Conservation (phyloP, 202 grass and related monocot species). For the Schoenoplectus triqueter region DNA sequence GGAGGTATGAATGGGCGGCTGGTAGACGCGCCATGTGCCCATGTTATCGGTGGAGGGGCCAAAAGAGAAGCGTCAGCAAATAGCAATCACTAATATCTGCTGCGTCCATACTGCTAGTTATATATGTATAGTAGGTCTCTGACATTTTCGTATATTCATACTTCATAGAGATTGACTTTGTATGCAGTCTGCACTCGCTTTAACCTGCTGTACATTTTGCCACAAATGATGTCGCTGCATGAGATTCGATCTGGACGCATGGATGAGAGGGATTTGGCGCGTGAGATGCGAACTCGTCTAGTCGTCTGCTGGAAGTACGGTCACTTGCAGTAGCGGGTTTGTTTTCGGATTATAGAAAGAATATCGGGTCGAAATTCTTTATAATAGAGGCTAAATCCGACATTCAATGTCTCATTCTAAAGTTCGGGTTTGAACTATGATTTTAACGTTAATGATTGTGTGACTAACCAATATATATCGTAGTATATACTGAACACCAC, state of each 20-base stretch:
- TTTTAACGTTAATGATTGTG: too few species aligned
- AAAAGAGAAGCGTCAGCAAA: not conserved
- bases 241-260: not conserved
- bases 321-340: not conserved
- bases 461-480: too few species aligned
- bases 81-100: not conserved
- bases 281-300: not conserved
- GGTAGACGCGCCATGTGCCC: constrained; percentile 4
- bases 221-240: not conserved
- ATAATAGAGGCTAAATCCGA: too few species aligned
- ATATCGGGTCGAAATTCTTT: too few species aligned
- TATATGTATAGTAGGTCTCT: not conserved
- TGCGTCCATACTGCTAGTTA: not conserved
- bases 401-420: too few species aligned
- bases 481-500: too few species aligned
- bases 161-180: too few species aligned
- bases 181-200: not conserved
- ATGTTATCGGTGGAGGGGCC: constrained; percentile 17
- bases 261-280: not conserved
- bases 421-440: too few species aligned
- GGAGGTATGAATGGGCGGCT: not conserved
- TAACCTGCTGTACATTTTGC: not conserved
- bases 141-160: too few species aligned
- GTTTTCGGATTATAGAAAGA: not conserved
- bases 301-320: not conserved